Base-by-base conservation (phyloP, 495 filamentous ascomycete genomes). In the Daldinia vernicosa region DNA sequence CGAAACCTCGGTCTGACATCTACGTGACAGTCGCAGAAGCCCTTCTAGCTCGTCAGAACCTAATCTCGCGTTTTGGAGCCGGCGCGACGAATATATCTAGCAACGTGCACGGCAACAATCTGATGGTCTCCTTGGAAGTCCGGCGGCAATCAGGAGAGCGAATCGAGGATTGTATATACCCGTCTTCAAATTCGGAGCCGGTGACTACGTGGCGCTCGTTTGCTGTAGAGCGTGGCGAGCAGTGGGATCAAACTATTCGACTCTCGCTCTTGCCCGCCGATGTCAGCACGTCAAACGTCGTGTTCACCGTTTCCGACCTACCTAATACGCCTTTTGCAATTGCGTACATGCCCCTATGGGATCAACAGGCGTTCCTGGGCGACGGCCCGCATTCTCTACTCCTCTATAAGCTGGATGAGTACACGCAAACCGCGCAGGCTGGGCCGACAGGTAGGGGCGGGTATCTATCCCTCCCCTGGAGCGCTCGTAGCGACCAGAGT, bases 271-370 rank as follows among this genome's bases (percentile, higher is more conserved):
- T 89, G 11, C 88, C 92, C 0, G 86, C 94, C 28, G 90, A 97
- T 70, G 94, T 98, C 7, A 88, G 89, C 4, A 89, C 86, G 26
- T 90, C 92, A 6, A 96, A 99, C 80, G 83, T 98, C 28, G 92
- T 97, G 22, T 92, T 98, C 88, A 92, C 90, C 60, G 78, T 99
- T 45, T 90, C 93, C 3, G 92, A 97, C 79, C 87, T 92, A 22
- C 93, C 94, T 0, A 88, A 89, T 55, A 90, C 91, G 45, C 93
- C 95, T 0, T 97, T 98, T 75, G 94, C 95, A 15, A 85, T 97
- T 37, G 90, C 91, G 12, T 95, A 94, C 87, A 90, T 99, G 85
- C 95, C 96, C 0, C 83, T 99, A 0, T 98, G 96, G 96, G 90
- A 93, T 35, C 88, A 92, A 6, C 90, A 94, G 59, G 95, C 96